These are phyloP conservation scores for Takakia lepidozioides DNA, from an alignment of 225 moss, liverwort and hornwort species.

Conservation along the genomic window DNA sequence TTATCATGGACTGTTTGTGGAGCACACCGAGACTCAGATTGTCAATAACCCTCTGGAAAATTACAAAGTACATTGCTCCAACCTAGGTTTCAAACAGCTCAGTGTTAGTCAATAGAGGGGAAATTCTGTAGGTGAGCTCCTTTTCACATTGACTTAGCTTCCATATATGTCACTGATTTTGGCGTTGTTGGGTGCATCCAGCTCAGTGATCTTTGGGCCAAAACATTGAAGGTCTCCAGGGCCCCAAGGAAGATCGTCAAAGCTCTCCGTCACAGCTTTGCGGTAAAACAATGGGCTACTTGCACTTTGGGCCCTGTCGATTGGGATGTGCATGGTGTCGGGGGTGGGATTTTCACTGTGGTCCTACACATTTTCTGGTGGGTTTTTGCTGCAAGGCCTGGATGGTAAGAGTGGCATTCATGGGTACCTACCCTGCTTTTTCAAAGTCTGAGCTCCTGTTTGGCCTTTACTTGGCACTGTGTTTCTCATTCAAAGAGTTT, in stretches of 20 bases:
- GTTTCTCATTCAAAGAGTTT: too few relatives aligned
- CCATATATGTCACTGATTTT: not conserved
- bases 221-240: conserved; percentile 69
- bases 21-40: not conserved
- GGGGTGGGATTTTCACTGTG: too few relatives aligned
- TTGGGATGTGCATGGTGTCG: too few relatives aligned
- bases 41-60: not conserved
- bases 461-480: too few relatives aligned
- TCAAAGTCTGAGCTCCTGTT: too few relatives aligned
- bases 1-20: not conserved
- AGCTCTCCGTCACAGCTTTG: conserved; percentile 90
- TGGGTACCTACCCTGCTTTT: too few relatives aligned
- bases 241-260: conserved; percentile 85
- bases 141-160: not conserved
- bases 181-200: conserved; percentile 14
- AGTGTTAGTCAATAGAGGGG: not conserved
- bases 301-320: too few relatives aligned
- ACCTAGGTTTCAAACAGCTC: too few relatives aligned
- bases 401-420: too few relatives aligned
- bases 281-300: conserved; percentile 68
- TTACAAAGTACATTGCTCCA: too few relatives aligned
- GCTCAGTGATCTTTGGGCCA: conserved; percentile 89
- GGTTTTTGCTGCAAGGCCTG: too few relatives aligned
- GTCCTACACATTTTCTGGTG: too few relatives aligned
- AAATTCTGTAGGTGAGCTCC: not conserved